Percentiles rank a stretch among this genome's conserved stretches.
These are phyloP conservation scores for Haplosporangium sp. DNA, from an alignment of 371 early-diverging fungal genomes.

Conservation along the genomic window DNA sequence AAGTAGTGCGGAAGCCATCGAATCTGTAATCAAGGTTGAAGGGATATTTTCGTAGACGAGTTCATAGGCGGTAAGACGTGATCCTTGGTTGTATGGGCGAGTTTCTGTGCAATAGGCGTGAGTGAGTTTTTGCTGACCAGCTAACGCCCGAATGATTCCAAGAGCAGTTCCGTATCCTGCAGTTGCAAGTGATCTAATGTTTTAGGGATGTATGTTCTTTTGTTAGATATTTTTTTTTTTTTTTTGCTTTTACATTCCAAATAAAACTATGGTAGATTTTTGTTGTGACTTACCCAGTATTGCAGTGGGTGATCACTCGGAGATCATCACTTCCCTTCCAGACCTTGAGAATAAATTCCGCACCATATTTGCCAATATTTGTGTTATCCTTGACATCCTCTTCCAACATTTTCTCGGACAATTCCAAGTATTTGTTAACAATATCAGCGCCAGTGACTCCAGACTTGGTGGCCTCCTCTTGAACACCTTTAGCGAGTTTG, in stretches of 20 bases:
- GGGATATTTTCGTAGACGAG: constrained; percentile 93
- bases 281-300: constrained; percentile 79
- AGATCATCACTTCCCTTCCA: constrained; percentile 59
- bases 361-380: constrained; percentile 89
- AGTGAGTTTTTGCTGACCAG: constrained; percentile 65
- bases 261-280: background rate
- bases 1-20: constrained; percentile 90
- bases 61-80: constrained; percentile 95
- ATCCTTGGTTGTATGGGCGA: constrained; percentile 97
- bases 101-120: constrained; percentile 97
- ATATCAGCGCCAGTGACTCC: constrained; percentile 59
- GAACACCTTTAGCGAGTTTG: constrained; percentile 68
- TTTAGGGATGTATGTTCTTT: background rate
- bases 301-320: constrained; percentile 94
- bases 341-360: constrained; percentile 55
- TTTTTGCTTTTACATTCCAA: background rate
- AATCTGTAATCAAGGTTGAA: constrained; percentile 90
- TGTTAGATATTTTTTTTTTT: background rate
- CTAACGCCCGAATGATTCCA: constrained; percentile 88
- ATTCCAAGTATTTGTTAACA: constrained; percentile 71
- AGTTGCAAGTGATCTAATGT: constrained; percentile 76
- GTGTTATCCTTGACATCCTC: constrained; percentile 90
- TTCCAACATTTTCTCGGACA: constrained; percentile 88
- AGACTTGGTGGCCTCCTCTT: constrained; percentile 26
- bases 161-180: constrained; percentile 91